Percentiles rank a stretch among this genome's conserved stretches.
These are phyloP conservation scores for Geranomyces michiganensis DNA, from an alignment of 192 early-diverging fungal species.

Conservation along the genomic window DNA sequence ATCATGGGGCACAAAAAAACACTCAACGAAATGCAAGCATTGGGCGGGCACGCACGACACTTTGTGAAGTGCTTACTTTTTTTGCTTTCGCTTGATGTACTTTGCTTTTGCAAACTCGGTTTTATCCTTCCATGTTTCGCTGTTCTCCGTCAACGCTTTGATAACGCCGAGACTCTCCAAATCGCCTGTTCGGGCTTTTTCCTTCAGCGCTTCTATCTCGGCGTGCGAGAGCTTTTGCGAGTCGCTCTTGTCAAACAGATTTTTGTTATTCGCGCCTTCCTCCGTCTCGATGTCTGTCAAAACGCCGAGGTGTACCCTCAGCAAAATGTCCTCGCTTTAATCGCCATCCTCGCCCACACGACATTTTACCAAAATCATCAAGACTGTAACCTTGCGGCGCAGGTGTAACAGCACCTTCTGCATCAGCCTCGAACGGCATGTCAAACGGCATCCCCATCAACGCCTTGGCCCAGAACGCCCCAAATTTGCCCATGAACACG, in stretches of 20 bases:
- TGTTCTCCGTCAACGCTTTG: slow-evolving; percentile 76
- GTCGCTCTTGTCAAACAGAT: slow-evolving; percentile 72
- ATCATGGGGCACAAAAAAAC: not conserved
- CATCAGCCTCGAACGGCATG: slow-evolving; percentile 71
- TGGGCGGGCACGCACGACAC: too few species aligned
- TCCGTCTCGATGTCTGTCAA: slow-evolving; percentile 63
- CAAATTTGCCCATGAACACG: slow-evolving; percentile 88
- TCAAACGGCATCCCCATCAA: slow-evolving; percentile 84
- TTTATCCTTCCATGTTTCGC: slow-evolving; percentile 85
- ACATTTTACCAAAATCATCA: slow-evolving; percentile 77
- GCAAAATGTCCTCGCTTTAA: not conserved
- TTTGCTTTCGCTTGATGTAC: slow-evolving; percentile 76
- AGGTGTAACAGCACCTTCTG: not conserved
- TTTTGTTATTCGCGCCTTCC: slow-evolving; percentile 78
- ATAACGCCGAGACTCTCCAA: slow-evolving; percentile 76
- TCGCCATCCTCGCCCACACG: not conserved
- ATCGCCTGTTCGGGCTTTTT: slow-evolving; percentile 68
- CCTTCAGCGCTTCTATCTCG: slow-evolving; percentile 85
- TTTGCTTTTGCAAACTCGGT: slow-evolving; percentile 96
- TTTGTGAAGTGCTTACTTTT: slow-evolving; percentile 49
- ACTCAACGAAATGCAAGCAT: not conserved
- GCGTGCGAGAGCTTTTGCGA: slow-evolving; percentile 79
- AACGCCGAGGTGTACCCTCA: not conserved
- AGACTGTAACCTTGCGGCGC: slow-evolving; percentile 43
- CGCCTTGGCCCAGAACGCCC: slow-evolving; percentile 74